Percentiles rank a stretch among this genome's conserved stretches.
Conservation (phyloP, 2,329 filamentous ascomycete genomes). For the Emmonsiellopsis sp. region DNA sequence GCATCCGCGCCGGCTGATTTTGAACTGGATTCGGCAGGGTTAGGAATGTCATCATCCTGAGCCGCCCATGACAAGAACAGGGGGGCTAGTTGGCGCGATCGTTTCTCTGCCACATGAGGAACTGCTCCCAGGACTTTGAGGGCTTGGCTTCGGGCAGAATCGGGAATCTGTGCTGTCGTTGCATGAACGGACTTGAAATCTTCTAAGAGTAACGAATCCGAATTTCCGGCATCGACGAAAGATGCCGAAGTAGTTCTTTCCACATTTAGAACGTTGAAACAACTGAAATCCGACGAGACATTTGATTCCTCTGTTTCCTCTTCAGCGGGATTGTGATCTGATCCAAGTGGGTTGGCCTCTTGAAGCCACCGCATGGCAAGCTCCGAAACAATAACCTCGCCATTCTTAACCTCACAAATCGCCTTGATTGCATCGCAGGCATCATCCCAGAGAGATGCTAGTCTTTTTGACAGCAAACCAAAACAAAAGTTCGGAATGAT, state of each 20-base stretch:
- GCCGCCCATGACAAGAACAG: slow-evolving; percentile 75
- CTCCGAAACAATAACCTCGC: slow-evolving; percentile 63
- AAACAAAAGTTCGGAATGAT: slow-evolving; percentile 78
- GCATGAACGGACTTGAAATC: slow-evolving; percentile 57
- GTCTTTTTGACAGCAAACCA: slow-evolving; percentile 75
- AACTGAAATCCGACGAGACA: slow-evolving; percentile 59
- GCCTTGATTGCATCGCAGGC: slow-evolving; percentile 65
- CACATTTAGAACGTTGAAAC: slow-evolving; percentile 61
- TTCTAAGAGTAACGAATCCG: slow-evolving; percentile 50
- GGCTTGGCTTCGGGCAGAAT: slow-evolving; percentile 61
- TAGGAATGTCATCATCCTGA: slow-evolving; percentile 37
- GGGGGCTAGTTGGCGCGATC: slow-evolving; percentile 75
- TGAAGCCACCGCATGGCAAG: slow-evolving; percentile 71
- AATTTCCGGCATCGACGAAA: slow-evolving; percentile 44
- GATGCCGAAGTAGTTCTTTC: slow-evolving; percentile 44
- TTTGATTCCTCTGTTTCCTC: slow-evolving; percentile 19
- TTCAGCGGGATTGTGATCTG: slow-evolving; percentile 6
- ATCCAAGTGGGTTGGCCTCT: slow-evolving; percentile 12
- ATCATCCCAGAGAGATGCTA: slow-evolving; percentile 83
- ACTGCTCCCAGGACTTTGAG: slow-evolving; percentile 67
- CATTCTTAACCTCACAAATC: slow-evolving; percentile 59
- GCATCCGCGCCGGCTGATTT: slow-evolving; percentile 18
- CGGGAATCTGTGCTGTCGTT: slow-evolving; percentile 24
- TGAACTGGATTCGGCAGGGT: slow-evolving; percentile 6
- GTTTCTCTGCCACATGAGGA: slow-evolving; percentile 73